A percentile compares a stretch with the other conserved stretches of the same genome.
These are phyloP conservation scores for Helianthus tuberosus DNA, from an alignment of 129 eudicot species.

Conservation along the genomic window DNA sequence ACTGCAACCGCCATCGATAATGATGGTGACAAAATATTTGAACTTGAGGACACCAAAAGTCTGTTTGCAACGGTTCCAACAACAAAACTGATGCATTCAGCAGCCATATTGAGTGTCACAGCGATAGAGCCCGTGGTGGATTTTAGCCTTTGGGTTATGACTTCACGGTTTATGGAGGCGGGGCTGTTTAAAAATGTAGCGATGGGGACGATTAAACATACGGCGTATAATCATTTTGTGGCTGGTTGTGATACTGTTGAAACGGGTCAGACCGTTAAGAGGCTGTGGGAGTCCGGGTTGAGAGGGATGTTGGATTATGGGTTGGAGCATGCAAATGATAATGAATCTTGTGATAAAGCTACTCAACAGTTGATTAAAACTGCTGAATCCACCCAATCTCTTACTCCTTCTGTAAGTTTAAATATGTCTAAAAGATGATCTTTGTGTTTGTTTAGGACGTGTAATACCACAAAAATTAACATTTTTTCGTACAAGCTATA, in stretches of 20 bases:
- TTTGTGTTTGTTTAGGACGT: not conserved
- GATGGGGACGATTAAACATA: conserved; percentile 37
- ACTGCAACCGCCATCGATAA: not conserved
- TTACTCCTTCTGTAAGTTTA: conserved; percentile 60
- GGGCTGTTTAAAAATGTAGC: conserved; percentile 29
- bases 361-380: conserved; percentile 47
- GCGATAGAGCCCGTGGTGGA: conserved; percentile 62
- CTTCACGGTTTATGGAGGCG: conserved; percentile 53
- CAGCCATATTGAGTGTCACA: conserved; percentile 44
- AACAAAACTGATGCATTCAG: conserved; percentile 47
- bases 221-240: conserved; percentile 70
- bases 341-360: conserved; percentile 65
- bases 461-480: too few relatives aligned
- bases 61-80: conserved; percentile 58
- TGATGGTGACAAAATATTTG: conserved; percentile 24
- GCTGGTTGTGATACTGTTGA: conserved; percentile 64
- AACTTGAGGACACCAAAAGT: conserved; percentile 46
- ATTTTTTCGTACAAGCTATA: too few relatives aligned
- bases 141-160: conserved; percentile 66
- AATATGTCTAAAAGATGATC: not conserved
- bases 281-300: conserved; percentile 57
- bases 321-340: conserved; percentile 74
- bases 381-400: conserved; percentile 48
- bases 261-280: conserved; percentile 50
- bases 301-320: conserved; percentile 84